These are phyloP conservation scores for Bipolaris bicolor DNA, from an alignment of 2,329 filamentous ascomycete genomes.

Conservation along the genomic window DNA sequence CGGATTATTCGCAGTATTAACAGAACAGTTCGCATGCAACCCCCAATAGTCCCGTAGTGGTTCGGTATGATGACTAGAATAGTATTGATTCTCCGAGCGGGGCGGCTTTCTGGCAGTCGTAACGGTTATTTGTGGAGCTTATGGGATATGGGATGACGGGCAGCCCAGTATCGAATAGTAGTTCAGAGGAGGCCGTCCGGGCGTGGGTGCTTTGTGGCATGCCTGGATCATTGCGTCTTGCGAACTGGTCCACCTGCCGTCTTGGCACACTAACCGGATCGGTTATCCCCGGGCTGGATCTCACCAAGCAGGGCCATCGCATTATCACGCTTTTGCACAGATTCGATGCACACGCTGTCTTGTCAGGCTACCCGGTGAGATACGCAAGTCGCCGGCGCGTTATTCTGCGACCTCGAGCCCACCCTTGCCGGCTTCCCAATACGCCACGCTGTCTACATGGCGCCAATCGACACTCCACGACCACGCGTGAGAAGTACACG, in stretches of 20 bases:
- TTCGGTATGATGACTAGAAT: neutral
- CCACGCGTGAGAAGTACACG: conserved; percentile 46
- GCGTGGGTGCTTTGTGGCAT: neutral
- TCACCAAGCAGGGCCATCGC: conserved; percentile 23
- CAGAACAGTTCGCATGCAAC: too few species aligned
- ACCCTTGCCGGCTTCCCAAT: conserved; percentile 33
- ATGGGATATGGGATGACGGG: neutral
- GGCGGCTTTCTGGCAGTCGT: too few species aligned
- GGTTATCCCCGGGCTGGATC: conserved; percentile 15
- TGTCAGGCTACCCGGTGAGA: conserved; percentile 29
- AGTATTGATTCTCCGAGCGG: too few species aligned
- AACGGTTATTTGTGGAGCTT: too few species aligned
- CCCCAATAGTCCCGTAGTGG: too few species aligned
- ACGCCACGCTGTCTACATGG: conserved; percentile 43
- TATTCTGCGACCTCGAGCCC: conserved; percentile 24
- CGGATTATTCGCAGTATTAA: too few species aligned
- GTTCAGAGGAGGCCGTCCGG: neutral
- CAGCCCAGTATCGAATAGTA: neutral
- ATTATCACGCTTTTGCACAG: conserved; percentile 18
- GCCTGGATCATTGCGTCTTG: conserved; percentile 3
- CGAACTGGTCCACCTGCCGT: conserved; percentile 2
- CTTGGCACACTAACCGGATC: conserved; percentile 21
- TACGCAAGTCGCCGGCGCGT: conserved; percentile 30
- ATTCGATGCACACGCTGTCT: conserved; percentile 31
- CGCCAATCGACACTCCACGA: conserved; percentile 44